A percentile compares a stretch with the other conserved stretches of the same genome.
Conservation (phyloP, 2,329 filamentous ascomycete species). For the Fusarium neocosmosporiellum region DNA sequence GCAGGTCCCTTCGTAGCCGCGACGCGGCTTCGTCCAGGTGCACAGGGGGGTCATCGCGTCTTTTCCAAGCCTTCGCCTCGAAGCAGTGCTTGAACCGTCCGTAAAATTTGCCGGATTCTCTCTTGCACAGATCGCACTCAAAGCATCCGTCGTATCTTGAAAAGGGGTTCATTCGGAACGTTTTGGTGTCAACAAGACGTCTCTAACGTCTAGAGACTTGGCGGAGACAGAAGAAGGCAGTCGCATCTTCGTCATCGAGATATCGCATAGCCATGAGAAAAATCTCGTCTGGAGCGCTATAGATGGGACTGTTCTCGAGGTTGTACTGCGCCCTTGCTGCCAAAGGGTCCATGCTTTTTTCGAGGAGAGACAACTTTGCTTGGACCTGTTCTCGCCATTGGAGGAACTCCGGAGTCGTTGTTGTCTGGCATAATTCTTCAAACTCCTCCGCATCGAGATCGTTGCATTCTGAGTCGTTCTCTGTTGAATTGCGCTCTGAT, state of each 20-base stretch:
- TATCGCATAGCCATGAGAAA: neutral
- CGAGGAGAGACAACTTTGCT: neutral
- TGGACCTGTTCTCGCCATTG: neutral
- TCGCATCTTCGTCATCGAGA: neutral
- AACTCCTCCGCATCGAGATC: neutral
- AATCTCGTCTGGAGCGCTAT: neutral
- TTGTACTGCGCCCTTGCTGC: neutral
- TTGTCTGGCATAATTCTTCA: neutral
- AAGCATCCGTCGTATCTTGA: neutral
- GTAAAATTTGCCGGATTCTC: fast-evolving
- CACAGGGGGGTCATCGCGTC: too few relatives aligned
- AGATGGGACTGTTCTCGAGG: neutral
- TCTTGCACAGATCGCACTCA: neutral
- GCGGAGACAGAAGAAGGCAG: neutral
- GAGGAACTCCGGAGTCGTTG: neutral
- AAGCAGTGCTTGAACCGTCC: neutral
- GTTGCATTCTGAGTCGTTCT: neutral
- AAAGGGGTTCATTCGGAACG: neutral
- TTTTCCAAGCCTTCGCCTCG: too few relatives aligned
- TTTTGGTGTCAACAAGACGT: neutral
- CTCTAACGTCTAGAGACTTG: neutral
- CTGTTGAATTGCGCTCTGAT: neutral
- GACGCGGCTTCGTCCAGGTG: neutral
- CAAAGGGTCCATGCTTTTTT: neutral
- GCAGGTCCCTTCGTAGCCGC: neutral